A percentile compares a stretch with the other conserved stretches of the same genome.
Conservation (phyloP, 208 protist genomes). For the Wallacemonas rigidus region DNA sequence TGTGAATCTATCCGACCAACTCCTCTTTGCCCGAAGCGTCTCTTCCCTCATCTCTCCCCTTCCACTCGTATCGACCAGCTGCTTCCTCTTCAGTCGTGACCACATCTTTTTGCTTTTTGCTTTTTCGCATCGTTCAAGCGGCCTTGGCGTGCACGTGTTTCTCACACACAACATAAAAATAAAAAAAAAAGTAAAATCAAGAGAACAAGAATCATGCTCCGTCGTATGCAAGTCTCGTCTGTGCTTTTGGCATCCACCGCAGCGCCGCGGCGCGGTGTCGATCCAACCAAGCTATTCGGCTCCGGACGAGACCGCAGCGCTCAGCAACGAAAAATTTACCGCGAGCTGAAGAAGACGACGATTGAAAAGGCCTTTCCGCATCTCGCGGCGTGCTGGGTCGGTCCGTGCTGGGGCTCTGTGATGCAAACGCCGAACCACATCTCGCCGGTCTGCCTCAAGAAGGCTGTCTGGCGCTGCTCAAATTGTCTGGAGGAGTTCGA, state of each 20-base stretch:
- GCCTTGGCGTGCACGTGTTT: neutral
- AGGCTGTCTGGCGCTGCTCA: slow-evolving; percentile 86
- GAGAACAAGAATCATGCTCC: slow-evolving; percentile 24
- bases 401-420: slow-evolving; percentile 84
- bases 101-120: slow-evolving; percentile 16
- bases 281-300: slow-evolving; percentile 67
- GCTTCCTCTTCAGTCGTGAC: neutral
- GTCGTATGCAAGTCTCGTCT: slow-evolving; percentile 14
- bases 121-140: neutral
- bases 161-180: slow-evolving; percentile 2
- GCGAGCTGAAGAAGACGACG: slow-evolving; percentile 62
- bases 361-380: slow-evolving; percentile 81
- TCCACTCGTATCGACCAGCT: neutral
- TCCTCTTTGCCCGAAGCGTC: no score
- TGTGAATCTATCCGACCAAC: no score
- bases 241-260: slow-evolving; percentile 13
- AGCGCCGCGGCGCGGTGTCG: slow-evolving; percentile 7
- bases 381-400: slow-evolving; percentile 87
- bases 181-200: slow-evolving; percentile 13
- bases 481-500: slow-evolving; percentile 83
- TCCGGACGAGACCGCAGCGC: slow-evolving; percentile 37
- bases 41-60: neutral
- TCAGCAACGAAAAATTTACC: slow-evolving; percentile 59
- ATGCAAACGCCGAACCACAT: slow-evolving; percentile 82
- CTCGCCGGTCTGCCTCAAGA: slow-evolving; percentile 60